Evolutionary conservation across 164 flowering plant genomes (phyloP).

Genomic region (Stephania yunnanensis): DNA sequence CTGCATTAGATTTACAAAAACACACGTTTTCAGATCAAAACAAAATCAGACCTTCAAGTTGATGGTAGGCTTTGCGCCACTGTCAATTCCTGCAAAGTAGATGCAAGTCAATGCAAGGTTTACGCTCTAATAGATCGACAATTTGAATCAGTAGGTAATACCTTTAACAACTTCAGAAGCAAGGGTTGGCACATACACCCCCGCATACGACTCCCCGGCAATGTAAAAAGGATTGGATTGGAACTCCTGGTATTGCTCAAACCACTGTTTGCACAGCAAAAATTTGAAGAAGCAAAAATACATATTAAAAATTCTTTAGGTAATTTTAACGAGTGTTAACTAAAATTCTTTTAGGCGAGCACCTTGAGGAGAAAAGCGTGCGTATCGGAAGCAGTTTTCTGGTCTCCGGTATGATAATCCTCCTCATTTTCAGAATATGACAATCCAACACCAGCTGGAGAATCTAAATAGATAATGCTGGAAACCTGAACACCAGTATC

Average conservation of each 20-base stretch:
- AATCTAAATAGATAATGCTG: conserved; percentile 81
- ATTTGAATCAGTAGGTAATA: conserved; percentile 17
- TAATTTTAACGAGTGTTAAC: neutral
- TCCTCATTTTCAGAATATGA: conserved; percentile 56
- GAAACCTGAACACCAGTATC: conserved; percentile 53
- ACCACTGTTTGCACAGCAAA: conserved; percentile 55
- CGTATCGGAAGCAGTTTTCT: conserved; percentile 66
- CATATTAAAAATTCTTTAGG: too few species aligned
- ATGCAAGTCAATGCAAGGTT: conserved; percentile 3
- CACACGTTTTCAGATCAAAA: too few species aligned
- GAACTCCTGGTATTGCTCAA: conserved; percentile 66
- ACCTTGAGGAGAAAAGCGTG: conserved; percentile 87
- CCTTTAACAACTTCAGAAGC: conserved; percentile 71
- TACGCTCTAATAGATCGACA: neutral
- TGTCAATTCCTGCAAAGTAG: conserved; percentile 48
- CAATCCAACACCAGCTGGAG: conserved; percentile 93
- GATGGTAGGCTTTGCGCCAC: conserved; percentile 52
- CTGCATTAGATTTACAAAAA: neutral
- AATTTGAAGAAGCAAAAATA: conserved; percentile 1
- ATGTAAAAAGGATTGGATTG: conserved; percentile 63
- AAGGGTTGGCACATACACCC: conserved; percentile 93
- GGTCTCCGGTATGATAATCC: conserved; percentile 74
- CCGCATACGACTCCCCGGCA: conserved; percentile 95
- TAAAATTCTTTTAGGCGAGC: neutral
- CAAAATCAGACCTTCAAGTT: conserved; percentile 64